phyloP scores from a whole-genome alignment of 345 rosid species.

The Melastoma malabathricum region DNA sequence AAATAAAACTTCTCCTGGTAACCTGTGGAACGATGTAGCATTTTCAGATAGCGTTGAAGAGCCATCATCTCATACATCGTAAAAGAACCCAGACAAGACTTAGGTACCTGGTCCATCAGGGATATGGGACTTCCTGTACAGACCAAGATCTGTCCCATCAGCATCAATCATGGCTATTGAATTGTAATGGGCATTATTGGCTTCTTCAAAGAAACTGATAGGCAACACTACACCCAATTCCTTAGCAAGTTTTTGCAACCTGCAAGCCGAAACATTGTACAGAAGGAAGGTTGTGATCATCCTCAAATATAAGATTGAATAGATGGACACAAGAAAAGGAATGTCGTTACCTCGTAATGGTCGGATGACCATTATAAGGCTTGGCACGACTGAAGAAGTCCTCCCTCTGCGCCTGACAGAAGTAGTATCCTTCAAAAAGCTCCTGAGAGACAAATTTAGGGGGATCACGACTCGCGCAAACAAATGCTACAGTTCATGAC shows the following conservation, averaged over 20 bases:
- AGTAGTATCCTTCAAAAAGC: slow-evolving; percentile 91
- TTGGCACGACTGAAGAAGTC: slow-evolving; percentile 64
- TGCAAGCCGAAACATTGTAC: slow-evolving; percentile 11
- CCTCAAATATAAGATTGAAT: too few relatives aligned
- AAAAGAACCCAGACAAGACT: slow-evolving; percentile 7
- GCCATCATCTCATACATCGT: not conserved
- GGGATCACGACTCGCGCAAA: not conserved
- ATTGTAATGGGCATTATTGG: slow-evolving; percentile 85
- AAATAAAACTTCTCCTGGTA: slow-evolving; percentile 97
- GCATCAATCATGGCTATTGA: slow-evolving; percentile 82
- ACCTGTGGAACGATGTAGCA: slow-evolving; percentile 25
- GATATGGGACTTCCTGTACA: slow-evolving; percentile 91
- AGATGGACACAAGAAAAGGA: not conserved
- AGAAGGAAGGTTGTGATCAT: too few relatives aligned
- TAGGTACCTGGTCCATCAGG: slow-evolving; percentile 90
- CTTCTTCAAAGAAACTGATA: slow-evolving; percentile 92
- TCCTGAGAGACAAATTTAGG: slow-evolving; percentile 34
- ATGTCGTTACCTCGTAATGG: slow-evolving; percentile 50
- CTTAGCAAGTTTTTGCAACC: slow-evolving; percentile 81
- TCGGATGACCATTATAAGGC: slow-evolving; percentile 74
- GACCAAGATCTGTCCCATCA: slow-evolving; percentile 85
- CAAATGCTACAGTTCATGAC: not conserved
- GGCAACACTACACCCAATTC: slow-evolving; percentile 86
- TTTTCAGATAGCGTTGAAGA: not conserved
- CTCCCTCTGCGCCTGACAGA: slow-evolving; percentile 95